Percentiles rank a stretch among this genome's conserved stretches.
These are phyloP conservation scores for Tulasnella sp. DNA, from an alignment of 768 basidiomycete genomes.

Conservation along the genomic window DNA sequence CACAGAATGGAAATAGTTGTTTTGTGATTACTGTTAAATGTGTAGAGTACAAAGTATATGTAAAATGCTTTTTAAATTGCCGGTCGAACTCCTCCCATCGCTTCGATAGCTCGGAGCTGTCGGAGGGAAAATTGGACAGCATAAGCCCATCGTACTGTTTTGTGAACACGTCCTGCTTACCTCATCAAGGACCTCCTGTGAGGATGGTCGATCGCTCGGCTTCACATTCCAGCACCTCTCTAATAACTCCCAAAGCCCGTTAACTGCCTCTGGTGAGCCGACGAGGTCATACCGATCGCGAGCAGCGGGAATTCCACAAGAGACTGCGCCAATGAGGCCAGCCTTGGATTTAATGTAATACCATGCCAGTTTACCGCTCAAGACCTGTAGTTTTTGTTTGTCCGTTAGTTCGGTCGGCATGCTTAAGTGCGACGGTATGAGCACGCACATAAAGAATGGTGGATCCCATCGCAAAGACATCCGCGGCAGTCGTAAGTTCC, in stretches of 20 bases:
- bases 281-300: background rate
- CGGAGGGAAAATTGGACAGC: background rate
- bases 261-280: background rate
- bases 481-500: background rate
- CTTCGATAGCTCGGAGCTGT: background rate
- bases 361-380: background rate
- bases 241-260: background rate
- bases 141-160: background rate
- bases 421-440: background rate
- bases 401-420: background rate
- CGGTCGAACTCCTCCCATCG: background rate
- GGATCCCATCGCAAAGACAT: background rate
- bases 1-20: too few relatives aligned
- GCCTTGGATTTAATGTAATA: background rate
- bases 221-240: background rate
- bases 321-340: background rate
- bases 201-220: background rate
- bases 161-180: background rate
- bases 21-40: too few relatives aligned
- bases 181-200: background rate
- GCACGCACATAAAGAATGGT: background rate
- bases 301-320: background rate
- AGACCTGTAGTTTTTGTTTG: background rate
- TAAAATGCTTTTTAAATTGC: too few relatives aligned
- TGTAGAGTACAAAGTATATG: too few relatives aligned